Conservation (phyloP, 202 grass and related monocot species). For the Musa balbisiana region DNA sequence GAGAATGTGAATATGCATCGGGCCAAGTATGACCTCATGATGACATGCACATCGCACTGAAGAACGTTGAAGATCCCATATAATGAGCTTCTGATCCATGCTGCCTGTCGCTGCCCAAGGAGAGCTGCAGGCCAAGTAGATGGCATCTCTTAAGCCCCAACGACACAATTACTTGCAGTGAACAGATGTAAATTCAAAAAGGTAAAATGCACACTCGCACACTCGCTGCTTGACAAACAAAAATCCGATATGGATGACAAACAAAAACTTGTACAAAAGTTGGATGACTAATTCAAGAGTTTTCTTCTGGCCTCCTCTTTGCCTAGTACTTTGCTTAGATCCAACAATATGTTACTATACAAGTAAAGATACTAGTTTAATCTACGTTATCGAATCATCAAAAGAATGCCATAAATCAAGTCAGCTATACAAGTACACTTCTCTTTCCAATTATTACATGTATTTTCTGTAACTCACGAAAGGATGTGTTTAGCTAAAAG, state of each 20-base stretch:
- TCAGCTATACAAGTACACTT: no score
- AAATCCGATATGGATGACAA: no score
- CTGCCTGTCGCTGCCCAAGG: conserved; percentile 69
- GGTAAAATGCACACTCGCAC: no score
- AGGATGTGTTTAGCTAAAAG: neutral
- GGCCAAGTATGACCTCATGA: conserved; percentile 38
- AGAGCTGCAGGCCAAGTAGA: conserved; percentile 31
- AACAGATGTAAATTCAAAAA: no score
- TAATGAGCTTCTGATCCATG: conserved; percentile 80
- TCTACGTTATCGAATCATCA: no score
- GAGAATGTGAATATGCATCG: neutral
- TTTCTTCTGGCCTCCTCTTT: no score
- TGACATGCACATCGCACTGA: conserved; percentile 57
- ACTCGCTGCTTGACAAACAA: no score
- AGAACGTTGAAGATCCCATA: conserved; percentile 62
- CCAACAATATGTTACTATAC: no score
- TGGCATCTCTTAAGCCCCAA: neutral
- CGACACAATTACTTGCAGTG: neutral
- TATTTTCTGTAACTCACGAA: neutral
- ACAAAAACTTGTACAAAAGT: neutral
- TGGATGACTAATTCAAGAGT: no score
- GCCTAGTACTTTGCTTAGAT: no score
- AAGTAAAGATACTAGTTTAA: no score
- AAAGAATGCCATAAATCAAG: no score
- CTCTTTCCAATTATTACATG: neutral